Evolutionary conservation across 306 rosid genomes (phyloP).

Genomic region (Cajanus cajan): DNA sequence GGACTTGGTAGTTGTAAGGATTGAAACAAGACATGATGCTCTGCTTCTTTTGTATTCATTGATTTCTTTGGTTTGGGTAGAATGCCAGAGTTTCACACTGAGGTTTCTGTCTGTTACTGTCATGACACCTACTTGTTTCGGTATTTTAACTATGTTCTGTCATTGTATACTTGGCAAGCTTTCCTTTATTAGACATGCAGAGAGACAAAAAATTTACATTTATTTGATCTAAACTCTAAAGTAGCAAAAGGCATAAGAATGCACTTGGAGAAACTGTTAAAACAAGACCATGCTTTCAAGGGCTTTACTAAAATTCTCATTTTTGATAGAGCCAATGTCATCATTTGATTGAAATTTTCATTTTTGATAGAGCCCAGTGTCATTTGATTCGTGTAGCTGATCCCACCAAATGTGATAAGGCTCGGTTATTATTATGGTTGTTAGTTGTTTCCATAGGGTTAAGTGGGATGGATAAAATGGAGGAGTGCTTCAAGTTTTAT

Average conservation of each 20-base stretch:
- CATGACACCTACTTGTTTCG: neutral
- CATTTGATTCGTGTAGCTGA: neutral
- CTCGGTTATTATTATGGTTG: neutral
- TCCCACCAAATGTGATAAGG: neutral
- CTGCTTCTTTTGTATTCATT: neutral
- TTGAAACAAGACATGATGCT: neutral
- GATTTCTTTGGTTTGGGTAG: slow-evolving; percentile 6
- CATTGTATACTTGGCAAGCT: neutral
- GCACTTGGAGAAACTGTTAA: neutral
- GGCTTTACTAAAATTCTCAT: neutral
- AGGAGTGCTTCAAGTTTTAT: neutral
- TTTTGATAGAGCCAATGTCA: neutral
- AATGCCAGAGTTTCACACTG: slow-evolving; percentile 4
- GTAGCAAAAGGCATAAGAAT: neutral
- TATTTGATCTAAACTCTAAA: neutral
- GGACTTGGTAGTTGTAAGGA: neutral
- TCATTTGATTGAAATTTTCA: neutral
- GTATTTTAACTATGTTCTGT: neutral
- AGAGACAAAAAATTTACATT: neutral
- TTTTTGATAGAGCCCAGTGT: neutral
- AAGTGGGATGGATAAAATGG: neutral
- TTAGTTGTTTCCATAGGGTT: slow-evolving; percentile 12
- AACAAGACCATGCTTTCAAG: slow-evolving; percentile 1
- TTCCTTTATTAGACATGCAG: slow-evolving; percentile 11
- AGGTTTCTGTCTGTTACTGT: slow-evolving; percentile 2